Conservation (phyloP, 306 rosid genomes). For the Dryas drummondii region DNA sequence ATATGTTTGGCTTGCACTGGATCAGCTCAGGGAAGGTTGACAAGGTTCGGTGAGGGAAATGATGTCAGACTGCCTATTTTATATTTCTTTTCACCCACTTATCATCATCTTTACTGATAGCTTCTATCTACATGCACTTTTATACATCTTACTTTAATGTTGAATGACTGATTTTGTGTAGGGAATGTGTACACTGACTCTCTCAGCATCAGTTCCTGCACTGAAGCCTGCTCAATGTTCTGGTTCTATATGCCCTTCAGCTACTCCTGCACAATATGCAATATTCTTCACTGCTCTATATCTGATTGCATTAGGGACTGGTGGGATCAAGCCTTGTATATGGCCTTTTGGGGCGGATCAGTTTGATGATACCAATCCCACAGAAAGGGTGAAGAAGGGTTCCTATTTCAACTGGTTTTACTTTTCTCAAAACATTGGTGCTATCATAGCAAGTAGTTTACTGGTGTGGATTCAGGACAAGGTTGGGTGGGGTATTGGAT, state of each 20-base stretch:
- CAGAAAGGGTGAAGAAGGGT: constrained; percentile 34
- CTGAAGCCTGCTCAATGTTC: constrained; percentile 30
- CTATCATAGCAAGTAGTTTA: constrained; percentile 30
- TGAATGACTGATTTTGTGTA: constrained; percentile 1
- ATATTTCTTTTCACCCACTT: background rate
- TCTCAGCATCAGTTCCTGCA: constrained; percentile 33
- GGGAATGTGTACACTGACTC: constrained; percentile 34
- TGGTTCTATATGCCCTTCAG: constrained; percentile 22
- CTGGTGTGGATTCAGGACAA: constrained; percentile 40
- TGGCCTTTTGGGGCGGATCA: constrained; percentile 46
- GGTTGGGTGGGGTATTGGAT: constrained; percentile 41
- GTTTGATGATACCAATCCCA: constrained; percentile 35
- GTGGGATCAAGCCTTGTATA: constrained; percentile 44
- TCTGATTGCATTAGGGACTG: constrained; percentile 37
- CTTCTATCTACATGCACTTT: background rate
- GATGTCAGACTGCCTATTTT: background rate
- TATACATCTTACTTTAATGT: background rate
- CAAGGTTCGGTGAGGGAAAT: background rate
- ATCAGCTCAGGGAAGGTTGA: background rate
- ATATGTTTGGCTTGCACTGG: background rate
- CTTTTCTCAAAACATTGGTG: constrained; percentile 32
- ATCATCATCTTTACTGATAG: background rate
- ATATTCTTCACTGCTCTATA: constrained; percentile 32
- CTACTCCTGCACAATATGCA: constrained; percentile 30
- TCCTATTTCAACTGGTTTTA: constrained; percentile 44